Percentiles rank a stretch among this genome's conserved stretches.
Conservation (phyloP, 139 green algal species). For the Prasinococcaceae sp. region DNA sequence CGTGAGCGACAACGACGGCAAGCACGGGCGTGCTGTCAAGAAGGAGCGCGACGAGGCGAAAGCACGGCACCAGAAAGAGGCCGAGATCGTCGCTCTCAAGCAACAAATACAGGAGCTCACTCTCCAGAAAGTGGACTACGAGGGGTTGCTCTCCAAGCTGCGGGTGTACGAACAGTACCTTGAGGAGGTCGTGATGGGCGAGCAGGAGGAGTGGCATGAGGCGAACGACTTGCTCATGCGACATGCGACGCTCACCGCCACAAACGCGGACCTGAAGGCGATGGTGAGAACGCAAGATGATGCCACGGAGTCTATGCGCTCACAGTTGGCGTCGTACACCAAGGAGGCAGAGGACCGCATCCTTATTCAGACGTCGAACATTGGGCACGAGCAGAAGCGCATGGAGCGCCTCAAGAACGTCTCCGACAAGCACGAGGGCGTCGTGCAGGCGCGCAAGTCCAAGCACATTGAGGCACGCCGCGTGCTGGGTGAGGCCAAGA, state of each 20-base stretch:
- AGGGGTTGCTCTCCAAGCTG: slow-evolving; percentile 4
- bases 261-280: slow-evolving; percentile 52
- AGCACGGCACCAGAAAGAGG: slow-evolving; percentile 44
- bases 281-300: slow-evolving; percentile 28
- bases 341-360: slow-evolving; percentile 4
- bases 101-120: slow-evolving; percentile 43
- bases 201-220: slow-evolving; percentile 59
- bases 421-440: slow-evolving; percentile 10
- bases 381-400: slow-evolving; percentile 9
- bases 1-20: slow-evolving; percentile 62
- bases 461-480: too few species aligned
- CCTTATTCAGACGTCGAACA: slow-evolving; percentile 2
- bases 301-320: slow-evolving; percentile 11
- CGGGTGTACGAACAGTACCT: slow-evolving; percentile 64
- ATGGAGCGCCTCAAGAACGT: neutral
- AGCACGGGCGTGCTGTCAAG: slow-evolving; percentile 55
- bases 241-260: slow-evolving; percentile 58
- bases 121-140: slow-evolving; percentile 30
- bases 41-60: slow-evolving; percentile 65
- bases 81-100: slow-evolving; percentile 55
- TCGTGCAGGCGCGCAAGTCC: slow-evolving; percentile 2
- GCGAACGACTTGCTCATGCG: slow-evolving; percentile 55
- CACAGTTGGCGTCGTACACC: slow-evolving; percentile 18
- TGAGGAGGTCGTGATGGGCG: slow-evolving; percentile 43
- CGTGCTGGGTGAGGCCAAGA: slow-evolving; percentile 9